phyloP scores from a whole-genome alignment of 441 rosid species.

The Aquilaria agallochum region DNA sequence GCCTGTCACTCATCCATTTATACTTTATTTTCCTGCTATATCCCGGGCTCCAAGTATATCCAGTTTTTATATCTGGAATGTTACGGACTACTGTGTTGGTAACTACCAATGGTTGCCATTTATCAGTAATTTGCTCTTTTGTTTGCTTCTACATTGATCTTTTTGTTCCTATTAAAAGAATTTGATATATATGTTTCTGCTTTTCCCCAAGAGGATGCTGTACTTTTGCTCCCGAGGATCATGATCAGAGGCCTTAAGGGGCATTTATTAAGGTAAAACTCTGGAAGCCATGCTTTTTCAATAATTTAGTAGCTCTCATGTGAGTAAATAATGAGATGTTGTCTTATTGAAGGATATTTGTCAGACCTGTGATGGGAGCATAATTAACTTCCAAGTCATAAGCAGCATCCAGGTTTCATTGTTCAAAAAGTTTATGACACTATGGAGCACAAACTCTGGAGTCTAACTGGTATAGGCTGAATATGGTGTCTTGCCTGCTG shows the following conservation, averaged over 20 bases:
- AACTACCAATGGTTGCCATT: too few species aligned
- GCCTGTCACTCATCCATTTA: too few species aligned
- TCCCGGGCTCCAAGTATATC: too few species aligned
- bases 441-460: slow-evolving; percentile 80
- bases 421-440: slow-evolving; percentile 92
- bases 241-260: slow-evolving; percentile 68
- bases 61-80: too few species aligned
- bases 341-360: slow-evolving; percentile 55
- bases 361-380: slow-evolving; percentile 47
- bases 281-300: neutral
- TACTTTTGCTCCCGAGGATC: slow-evolving; percentile 73
- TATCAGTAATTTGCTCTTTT: neutral
- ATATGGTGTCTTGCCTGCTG: slow-evolving; percentile 25
- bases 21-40: too few species aligned
- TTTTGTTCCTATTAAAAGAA: neutral
- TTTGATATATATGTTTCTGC: neutral
- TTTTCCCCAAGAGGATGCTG: slow-evolving; percentile 77
- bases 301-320: slow-evolving; percentile 7
- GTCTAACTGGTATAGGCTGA: slow-evolving; percentile 82
- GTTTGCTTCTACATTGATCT: neutral
- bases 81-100: too few species aligned
- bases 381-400: slow-evolving; percentile 81
- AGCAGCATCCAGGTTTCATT: slow-evolving; percentile 87
- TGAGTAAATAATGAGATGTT: neutral
- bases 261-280: slow-evolving; percentile 80